Evolutionary conservation across 1,284 basidiomycete genomes (phyloP).

Genomic region (Neolentinus lepideus): DNA sequence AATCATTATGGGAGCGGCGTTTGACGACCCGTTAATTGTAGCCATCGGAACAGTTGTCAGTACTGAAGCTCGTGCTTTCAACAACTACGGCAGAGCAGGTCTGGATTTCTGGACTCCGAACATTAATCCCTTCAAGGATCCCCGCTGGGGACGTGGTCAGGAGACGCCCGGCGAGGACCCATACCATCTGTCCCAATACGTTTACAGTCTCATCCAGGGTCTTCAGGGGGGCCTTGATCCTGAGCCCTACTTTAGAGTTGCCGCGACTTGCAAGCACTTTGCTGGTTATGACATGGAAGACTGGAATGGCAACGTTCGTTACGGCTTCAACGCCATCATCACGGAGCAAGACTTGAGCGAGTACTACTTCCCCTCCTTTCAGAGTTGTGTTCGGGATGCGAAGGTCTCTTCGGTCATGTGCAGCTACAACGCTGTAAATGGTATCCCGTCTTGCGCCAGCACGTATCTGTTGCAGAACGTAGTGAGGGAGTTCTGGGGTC

Average conservation of each 20-base stretch:
- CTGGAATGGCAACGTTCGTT: slow-evolving; percentile 41
- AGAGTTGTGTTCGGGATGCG: slow-evolving; percentile 49
- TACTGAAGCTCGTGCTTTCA: slow-evolving; percentile 50
- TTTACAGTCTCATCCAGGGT: slow-evolving; percentile 43
- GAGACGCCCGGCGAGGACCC: slow-evolving; percentile 57
- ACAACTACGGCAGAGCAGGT: slow-evolving; percentile 40
- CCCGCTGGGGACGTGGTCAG: slow-evolving; percentile 54
- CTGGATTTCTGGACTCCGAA: slow-evolving; percentile 53
- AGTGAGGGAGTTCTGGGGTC: slow-evolving; percentile 43
- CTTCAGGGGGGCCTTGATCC: slow-evolving; percentile 51
- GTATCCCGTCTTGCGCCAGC: slow-evolving; percentile 46
- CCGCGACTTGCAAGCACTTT: slow-evolving; percentile 52
- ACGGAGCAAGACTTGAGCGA: slow-evolving; percentile 48
- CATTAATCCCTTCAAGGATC: slow-evolving; percentile 55
- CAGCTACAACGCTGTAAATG: slow-evolving; percentile 55
- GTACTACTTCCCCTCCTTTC: slow-evolving; percentile 48
- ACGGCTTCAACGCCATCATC: slow-evolving; percentile 44
- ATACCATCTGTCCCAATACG: slow-evolving; percentile 44
- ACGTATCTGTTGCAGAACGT: slow-evolving; percentile 43
- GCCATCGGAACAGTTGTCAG: slow-evolving; percentile 39
- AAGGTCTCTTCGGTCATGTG: slow-evolving; percentile 53
- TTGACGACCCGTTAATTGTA: slow-evolving; percentile 44
- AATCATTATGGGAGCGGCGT: slow-evolving; percentile 27
- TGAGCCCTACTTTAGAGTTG: slow-evolving; percentile 38
- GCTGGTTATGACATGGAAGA: slow-evolving; percentile 51